Percentiles rank a stretch among this genome's conserved stretches.
phyloP scores from a whole-genome alignment of 177 flowering plant species.

The Vitis hybrid region DNA sequence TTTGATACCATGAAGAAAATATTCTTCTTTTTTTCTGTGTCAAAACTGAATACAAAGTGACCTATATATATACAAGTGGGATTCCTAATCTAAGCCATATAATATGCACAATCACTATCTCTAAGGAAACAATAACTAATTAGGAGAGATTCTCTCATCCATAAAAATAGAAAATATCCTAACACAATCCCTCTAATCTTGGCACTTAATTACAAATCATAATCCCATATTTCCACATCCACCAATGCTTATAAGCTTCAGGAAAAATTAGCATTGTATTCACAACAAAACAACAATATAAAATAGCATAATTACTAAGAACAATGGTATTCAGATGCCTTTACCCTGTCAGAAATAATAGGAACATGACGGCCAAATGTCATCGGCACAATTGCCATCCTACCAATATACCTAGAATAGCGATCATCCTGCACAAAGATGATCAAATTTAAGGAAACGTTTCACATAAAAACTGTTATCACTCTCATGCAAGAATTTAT shows the following conservation, averaged over 20 bases:
- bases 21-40: no score
- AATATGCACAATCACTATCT: no score
- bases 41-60: no score
- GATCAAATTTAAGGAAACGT: neutral
- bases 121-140: no score
- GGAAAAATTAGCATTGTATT: neutral
- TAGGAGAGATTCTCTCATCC: no score
- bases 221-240: no score
- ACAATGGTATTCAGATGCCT: neutral
- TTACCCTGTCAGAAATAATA: conserved; percentile 83
- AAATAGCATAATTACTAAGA: neutral
- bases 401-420: conserved; percentile 75
- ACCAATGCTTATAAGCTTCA: neutral
- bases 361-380: conserved; percentile 97
- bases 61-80: no score
- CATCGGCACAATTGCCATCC: conserved; percentile 91
- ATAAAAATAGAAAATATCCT: no score
- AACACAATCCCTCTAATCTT: no score
- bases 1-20: no score
- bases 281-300: neutral
- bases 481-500: neutral
- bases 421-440: conserved; percentile 74
- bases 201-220: no score
- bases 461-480: neutral
- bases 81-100: no score